Evolutionary conservation across 2,329 filamentous ascomycete genomes (phyloP).

Genomic region (Trichoderma sp.): DNA sequence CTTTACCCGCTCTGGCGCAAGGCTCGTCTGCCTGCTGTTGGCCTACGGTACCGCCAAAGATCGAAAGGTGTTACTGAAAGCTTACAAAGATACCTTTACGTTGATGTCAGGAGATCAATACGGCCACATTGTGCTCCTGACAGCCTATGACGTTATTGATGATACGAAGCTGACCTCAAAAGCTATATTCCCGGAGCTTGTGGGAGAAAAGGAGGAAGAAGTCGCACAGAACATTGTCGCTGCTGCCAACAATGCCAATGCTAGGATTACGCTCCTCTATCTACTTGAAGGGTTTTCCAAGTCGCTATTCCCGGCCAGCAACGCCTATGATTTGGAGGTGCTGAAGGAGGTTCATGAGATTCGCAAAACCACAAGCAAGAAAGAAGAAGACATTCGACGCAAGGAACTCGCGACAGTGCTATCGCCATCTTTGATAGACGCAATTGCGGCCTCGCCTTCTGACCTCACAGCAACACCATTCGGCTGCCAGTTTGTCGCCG

Average conservation of each 20-base stretch:
- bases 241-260: slow-evolving; percentile 62
- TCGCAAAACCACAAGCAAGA: slow-evolving; percentile 84
- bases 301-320: slow-evolving; percentile 57
- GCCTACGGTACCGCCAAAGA: slow-evolving; percentile 89
- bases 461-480: slow-evolving; percentile 72
- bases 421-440: slow-evolving; percentile 70
- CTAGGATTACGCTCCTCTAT: slow-evolving; percentile 70
- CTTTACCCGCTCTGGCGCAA: slow-evolving; percentile 85
- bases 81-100: slow-evolving; percentile 86
- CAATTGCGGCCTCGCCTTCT: slow-evolving; percentile 65
- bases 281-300: slow-evolving; percentile 69
- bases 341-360: slow-evolving; percentile 76
- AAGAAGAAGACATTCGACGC: slow-evolving; percentile 73
- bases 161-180: slow-evolving; percentile 88
- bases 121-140: slow-evolving; percentile 76
- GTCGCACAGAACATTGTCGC: slow-evolving; percentile 62
- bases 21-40: slow-evolving; percentile 75
- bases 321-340: slow-evolving; percentile 65
- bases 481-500: slow-evolving; percentile 80
- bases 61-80: slow-evolving; percentile 80
- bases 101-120: slow-evolving; percentile 77
- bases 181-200: slow-evolving; percentile 79
- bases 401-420: slow-evolving; percentile 72
- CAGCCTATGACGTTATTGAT: slow-evolving; percentile 87
- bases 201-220: slow-evolving; percentile 66